These are phyloP conservation scores for Syzygium grande DNA, from an alignment of 345 rosid genomes.

Conservation along the genomic window DNA sequence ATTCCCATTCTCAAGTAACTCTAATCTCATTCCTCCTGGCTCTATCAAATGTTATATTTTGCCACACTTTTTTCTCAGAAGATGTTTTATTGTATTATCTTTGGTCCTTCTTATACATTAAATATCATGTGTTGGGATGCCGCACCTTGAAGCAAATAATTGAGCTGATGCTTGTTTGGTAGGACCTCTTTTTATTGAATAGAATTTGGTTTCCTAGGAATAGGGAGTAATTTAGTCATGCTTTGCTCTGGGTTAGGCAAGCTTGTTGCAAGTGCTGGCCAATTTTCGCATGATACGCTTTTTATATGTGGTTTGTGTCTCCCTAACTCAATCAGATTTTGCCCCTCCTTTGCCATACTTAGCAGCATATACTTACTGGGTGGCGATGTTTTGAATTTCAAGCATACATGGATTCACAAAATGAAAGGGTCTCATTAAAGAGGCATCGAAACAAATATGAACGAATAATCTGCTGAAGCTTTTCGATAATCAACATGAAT, in stretches of 20 bases:
- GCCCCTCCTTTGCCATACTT: not conserved
- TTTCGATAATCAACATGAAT: not conserved
- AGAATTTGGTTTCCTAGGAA: not conserved
- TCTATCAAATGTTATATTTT: not conserved
- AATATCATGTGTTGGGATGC: not conserved
- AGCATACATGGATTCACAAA: not conserved
- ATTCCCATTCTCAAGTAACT: conserved; percentile 29
- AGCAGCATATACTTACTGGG: not conserved
- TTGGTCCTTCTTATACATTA: not conserved
- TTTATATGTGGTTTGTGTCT: not conserved
- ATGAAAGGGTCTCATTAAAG: not conserved
- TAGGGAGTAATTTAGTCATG: not conserved
- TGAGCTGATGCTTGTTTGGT: not conserved
- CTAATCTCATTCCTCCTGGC: conserved; percentile 7
- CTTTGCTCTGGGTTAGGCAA: not conserved
- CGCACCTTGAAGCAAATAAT: not conserved
- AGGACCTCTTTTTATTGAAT: not conserved
- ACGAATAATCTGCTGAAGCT: not conserved
- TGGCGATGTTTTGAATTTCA: not conserved
- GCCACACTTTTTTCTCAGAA: not conserved
- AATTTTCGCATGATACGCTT: not conserved
- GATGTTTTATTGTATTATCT: not conserved
- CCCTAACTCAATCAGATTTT: not conserved
- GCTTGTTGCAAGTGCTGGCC: not conserved
- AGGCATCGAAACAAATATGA: not conserved